Percentiles rank a stretch among this genome's conserved stretches.
phyloP scores from a whole-genome alignment of 1,139 yeast species.

The Scheffersomyces insectosa region DNA sequence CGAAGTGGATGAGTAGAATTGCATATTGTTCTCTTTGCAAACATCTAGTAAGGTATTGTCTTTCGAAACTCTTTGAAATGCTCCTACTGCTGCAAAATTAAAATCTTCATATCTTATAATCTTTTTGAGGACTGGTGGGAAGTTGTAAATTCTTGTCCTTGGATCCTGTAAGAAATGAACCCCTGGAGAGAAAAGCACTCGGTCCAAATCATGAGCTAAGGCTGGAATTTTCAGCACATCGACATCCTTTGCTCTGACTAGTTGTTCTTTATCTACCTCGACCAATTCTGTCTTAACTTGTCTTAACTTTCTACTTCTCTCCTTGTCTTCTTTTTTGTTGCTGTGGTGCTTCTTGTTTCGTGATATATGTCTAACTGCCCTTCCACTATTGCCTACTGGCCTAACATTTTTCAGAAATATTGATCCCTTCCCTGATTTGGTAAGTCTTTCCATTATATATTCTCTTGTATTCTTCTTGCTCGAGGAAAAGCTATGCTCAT shows the following conservation, averaged over 20 bases:
- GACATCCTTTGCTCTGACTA: constrained; percentile 24
- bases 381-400: not conserved
- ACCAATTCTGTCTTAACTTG: constrained; percentile 2
- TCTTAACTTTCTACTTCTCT: not conserved
- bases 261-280: constrained; percentile 8
- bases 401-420: not conserved
- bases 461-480: not conserved
- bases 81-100: constrained; percentile 54
- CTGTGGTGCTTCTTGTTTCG: not conserved
- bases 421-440: not conserved
- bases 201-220: constrained; percentile 63
- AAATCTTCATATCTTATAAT: constrained; percentile 71
- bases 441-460: not conserved
- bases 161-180: constrained; percentile 80
- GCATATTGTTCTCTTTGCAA: constrained; percentile 42
- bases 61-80: constrained; percentile 69
- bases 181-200: constrained; percentile 79
- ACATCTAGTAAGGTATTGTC: constrained; percentile 49
- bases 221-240: constrained; percentile 32
- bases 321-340: not conserved
- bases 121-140: constrained; percentile 58
- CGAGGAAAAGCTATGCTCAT: too few species aligned
- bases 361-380: too few species aligned
- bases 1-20: constrained; percentile 80
- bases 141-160: constrained; percentile 71